Percentiles rank a stretch among this genome's conserved stretches.
These are phyloP conservation scores for Cryphonectria nitschkei DNA, from an alignment of 2,329 filamentous ascomycete species.

Conservation along the genomic window DNA sequence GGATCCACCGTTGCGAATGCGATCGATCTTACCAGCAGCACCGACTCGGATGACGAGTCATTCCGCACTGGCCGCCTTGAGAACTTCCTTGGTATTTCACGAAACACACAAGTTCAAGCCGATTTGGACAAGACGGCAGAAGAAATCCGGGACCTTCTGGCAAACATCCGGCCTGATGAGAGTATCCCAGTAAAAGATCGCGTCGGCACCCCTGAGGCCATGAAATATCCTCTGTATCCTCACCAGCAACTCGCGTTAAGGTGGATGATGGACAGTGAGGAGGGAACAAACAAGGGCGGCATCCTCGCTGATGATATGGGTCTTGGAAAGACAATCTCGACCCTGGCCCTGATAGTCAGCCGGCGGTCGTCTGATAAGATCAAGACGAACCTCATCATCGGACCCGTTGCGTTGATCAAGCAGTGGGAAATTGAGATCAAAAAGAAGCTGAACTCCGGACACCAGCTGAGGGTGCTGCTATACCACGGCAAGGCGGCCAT, in stretches of 20 bases:
- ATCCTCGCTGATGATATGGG: constrained; percentile 85
- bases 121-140: constrained; percentile 52
- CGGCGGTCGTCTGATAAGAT: constrained; percentile 59
- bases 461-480: constrained; percentile 67
- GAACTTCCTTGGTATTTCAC: constrained; percentile 41
- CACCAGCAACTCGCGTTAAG: constrained; percentile 80
- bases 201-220: constrained; percentile 69
- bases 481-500: constrained; percentile 69
- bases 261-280: constrained; percentile 78
- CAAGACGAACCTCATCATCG: constrained; percentile 82
- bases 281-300: constrained; percentile 74
- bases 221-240: constrained; percentile 72
- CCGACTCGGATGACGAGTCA: constrained; percentile 42
- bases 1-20: constrained; percentile 37
- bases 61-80: constrained; percentile 39
- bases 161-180: constrained; percentile 74
- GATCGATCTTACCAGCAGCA: constrained; percentile 44
- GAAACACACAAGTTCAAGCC: constrained; percentile 29
- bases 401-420: constrained; percentile 76
- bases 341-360: constrained; percentile 74
- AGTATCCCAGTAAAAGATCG: constrained; percentile 65
- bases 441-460: constrained; percentile 64
- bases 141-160: constrained; percentile 70
- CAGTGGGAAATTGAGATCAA: constrained; percentile 86
- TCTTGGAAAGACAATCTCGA: constrained; percentile 82